Evolutionary conservation across 1,284 basidiomycete genomes (phyloP), one percentile per base, ranked within the genome.

Genomic region (Cutaneotrichosporon sp.): DNA sequence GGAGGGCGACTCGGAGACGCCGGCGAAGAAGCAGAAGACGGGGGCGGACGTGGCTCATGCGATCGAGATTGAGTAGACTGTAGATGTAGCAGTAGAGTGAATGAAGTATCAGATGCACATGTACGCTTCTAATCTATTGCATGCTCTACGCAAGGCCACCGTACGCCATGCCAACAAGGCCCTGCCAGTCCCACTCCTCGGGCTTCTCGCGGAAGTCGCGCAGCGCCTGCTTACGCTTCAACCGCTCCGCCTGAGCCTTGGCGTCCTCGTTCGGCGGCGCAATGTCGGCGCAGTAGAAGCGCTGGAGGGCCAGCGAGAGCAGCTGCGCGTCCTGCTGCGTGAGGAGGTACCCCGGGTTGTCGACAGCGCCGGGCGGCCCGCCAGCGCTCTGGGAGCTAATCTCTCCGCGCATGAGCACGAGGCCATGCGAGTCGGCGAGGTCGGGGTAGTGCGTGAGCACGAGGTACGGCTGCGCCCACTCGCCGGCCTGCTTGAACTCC

Each of bases 371-470:
- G 0, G 56, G 58, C 1, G 72, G 67, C 2, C 71, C 70, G 24
- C 69, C 63, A 11, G 74, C 69, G 2, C 74, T 64, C 9, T 72
- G 69, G 1, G 90, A 87, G 0, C 92, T 92, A 65, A 98, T 88
- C 78, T 98, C 95, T 20, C 95, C 97, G 38, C 94, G 85, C 80
- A 98, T 84, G 8, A 99, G 85, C 0, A 97, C 92, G 46, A 90
- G 76, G 16, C 86, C 87, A 75, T 98, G 95, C 7, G 88, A 88
- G 27, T 84, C 75, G 1, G 88, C 85, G 8, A 99, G 81, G 73
- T 99, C 95, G 43, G 95, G 90, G 80, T 98, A 97, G 77, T 92
- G 87, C 7, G 95, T 97, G 52, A 98, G 75, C 36, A 92, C 90
- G 27, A 99, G 84, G 72, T 91, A 89, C 0, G 95, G 95, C 38